Conservation (phyloP, 306 rosid species). For the Quercus suber region DNA sequence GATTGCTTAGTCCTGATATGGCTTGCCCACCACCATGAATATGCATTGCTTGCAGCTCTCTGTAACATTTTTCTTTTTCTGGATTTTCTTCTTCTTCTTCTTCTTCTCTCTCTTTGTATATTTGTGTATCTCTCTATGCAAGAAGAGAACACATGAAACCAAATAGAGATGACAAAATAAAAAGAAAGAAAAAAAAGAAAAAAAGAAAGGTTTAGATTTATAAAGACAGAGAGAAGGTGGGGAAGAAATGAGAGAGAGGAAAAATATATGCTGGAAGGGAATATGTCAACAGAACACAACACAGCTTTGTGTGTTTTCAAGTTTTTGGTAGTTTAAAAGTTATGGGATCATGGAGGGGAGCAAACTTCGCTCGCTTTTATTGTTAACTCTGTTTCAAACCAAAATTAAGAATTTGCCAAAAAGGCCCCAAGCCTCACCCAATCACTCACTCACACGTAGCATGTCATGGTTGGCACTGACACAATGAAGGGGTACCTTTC, state of each 20-base stretch:
- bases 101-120: conserved; percentile 13
- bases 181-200: conserved; percentile 1
- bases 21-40: conserved; percentile 99
- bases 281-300: no score
- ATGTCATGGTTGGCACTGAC: not conserved
- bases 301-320: no score
- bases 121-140: conserved; percentile 20
- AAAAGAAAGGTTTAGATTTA: conserved; percentile 9
- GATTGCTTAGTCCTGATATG: conserved; percentile 98
- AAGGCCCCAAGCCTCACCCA: not conserved
- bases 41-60: conserved; percentile 99
- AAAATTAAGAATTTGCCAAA: not conserved
- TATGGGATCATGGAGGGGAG: conserved; percentile 86
- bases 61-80: conserved; percentile 61
- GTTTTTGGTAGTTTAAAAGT: not conserved
- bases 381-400: conserved; percentile 26
- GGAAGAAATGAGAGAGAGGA: conserved; percentile 24
- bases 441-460: conserved; percentile 20
- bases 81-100: conserved; percentile 23
- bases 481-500: not conserved
- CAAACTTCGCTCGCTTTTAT: conserved; percentile 55
- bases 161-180: conserved; percentile 4
- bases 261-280: no score
- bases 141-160: conserved; percentile 49
- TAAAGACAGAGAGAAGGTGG: not conserved